Evolutionary conservation across 1,139 yeast genomes (phyloP).

Genomic region (Pichiaceae sp.): DNA sequence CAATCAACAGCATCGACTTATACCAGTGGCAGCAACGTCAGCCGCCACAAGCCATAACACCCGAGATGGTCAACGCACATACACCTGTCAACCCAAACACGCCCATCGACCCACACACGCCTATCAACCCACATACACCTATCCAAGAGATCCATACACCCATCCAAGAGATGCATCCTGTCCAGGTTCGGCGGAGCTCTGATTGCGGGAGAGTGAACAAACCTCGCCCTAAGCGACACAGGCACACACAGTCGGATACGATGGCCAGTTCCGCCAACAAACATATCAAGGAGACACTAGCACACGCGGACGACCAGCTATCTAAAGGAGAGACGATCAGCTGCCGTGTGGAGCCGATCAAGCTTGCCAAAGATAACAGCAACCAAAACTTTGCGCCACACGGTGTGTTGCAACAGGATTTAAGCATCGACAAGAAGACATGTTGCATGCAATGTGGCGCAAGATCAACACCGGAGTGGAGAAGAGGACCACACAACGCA

Average conservation of each 20-base stretch:
- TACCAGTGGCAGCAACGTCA: no score
- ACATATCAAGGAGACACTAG: not conserved
- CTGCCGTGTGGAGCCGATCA: slow-evolving; percentile 19
- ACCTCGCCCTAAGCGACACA: no score
- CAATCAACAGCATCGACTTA: no score
- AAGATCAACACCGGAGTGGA: slow-evolving; percentile 76
- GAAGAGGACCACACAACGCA: slow-evolving; percentile 72
- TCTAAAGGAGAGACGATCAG: slow-evolving; percentile 19
- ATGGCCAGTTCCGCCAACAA: not conserved
- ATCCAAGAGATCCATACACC: no score
- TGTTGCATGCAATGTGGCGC: slow-evolving; percentile 56
- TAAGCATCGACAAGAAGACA: slow-evolving; percentile 20
- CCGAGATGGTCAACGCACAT: no score
- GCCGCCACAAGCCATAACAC: no score
- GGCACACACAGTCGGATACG: slow-evolving; percentile 1
- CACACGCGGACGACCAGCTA: not conserved
- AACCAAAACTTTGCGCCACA: slow-evolving; percentile 16
- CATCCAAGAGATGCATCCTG: no score
- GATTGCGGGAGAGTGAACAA: no score
- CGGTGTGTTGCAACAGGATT: slow-evolving; percentile 23
- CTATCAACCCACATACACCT: no score
- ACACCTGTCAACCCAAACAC: no score
- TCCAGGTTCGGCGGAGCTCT: no score
- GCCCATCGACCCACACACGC: no score
- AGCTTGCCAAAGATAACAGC: slow-evolving; percentile 2